A percentile compares a stretch with the other conserved stretches of the same genome.
Evolutionary conservation across 805 yeast genomes (phyloP).

Genomic region (Starmera dryadoides): DNA sequence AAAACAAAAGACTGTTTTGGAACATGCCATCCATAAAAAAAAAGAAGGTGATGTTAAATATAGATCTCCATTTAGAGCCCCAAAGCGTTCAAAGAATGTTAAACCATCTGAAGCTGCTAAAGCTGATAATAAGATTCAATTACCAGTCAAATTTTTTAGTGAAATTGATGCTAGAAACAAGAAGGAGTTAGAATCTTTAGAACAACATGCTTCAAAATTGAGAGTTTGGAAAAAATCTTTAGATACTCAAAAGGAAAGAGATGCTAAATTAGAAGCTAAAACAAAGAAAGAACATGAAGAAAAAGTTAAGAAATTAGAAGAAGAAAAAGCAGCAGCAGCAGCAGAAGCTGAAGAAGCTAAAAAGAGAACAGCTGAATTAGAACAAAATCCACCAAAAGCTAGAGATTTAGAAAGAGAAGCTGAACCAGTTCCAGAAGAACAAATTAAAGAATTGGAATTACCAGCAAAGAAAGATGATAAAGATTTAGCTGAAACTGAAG

Average conservation of each 20-base stretch:
- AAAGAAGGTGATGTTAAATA: slow-evolving; percentile 4
- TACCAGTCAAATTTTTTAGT: slow-evolving; percentile 5
- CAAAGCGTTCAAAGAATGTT: not conserved
- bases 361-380: not conserved
- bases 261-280: slow-evolving; percentile 1
- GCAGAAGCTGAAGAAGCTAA: slow-evolving; percentile 3
- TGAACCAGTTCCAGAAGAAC: not conserved
- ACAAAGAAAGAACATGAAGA: slow-evolving; percentile 3
- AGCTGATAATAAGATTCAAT: not conserved
- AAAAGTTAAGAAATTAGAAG: slow-evolving; percentile 5
- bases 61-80: slow-evolving; percentile 8
- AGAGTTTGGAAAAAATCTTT: slow-evolving; percentile 8
- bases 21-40: not conserved
- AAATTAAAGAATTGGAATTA: slow-evolving; percentile 1
- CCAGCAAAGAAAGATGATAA: slow-evolving; percentile 1
- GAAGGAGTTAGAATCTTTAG: slow-evolving; percentile 9
- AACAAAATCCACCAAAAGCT: not conserved
- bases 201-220: slow-evolving; percentile 8
- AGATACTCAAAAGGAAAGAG: slow-evolving; percentile 5
- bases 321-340: slow-evolving; percentile 7
- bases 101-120: not conserved
- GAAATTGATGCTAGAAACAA: slow-evolving; percentile 10
- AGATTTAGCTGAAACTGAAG: slow-evolving; percentile 3
- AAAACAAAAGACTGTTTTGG: not conserved
- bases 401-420: slow-evolving; percentile 2